Percentiles rank a stretch among this genome's conserved stretches.
Evolutionary conservation across 106 monocot genomes (phyloP).

Genomic region (Alisma plantagoaquatica): DNA sequence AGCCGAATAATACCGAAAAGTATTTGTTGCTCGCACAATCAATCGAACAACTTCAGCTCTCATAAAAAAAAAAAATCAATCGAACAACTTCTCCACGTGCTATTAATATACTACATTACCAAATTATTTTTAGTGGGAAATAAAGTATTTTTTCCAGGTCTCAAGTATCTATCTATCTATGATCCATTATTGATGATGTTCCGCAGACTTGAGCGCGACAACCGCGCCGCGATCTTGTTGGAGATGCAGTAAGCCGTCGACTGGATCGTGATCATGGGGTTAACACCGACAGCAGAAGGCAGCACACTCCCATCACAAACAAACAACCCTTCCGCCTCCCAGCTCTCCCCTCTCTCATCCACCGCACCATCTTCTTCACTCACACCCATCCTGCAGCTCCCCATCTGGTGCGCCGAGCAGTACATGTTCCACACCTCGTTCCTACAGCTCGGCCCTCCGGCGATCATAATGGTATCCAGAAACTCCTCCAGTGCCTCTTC

Average conservation of each 20-base stretch:
- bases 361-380: slow-evolving; percentile 40
- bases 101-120: too few relatives aligned
- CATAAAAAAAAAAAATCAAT: too few relatives aligned
- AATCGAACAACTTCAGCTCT: too few relatives aligned
- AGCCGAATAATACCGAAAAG: too few relatives aligned
- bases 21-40: too few relatives aligned
- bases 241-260: slow-evolving; percentile 46
- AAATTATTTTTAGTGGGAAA: too few relatives aligned
- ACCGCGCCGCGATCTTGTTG: slow-evolving; percentile 1
- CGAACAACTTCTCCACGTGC: too few relatives aligned
- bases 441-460: slow-evolving; percentile 10
- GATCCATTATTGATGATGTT: too few relatives aligned
- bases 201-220: too few relatives aligned
- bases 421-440: slow-evolving; percentile 22
- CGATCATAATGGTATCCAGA: slow-evolving; percentile 17
- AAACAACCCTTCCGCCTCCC: slow-evolving; percentile 78
- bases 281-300: slow-evolving; percentile 63
- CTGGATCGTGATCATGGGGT: slow-evolving; percentile 87
- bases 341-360: slow-evolving; percentile 47
- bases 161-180: too few relatives aligned
- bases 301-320: slow-evolving; percentile 64
- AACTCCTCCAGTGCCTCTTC: slow-evolving; percentile 42
- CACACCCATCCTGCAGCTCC: slow-evolving; percentile 79
- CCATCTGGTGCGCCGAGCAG: slow-evolving; percentile 72
- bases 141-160: too few relatives aligned